Evolutionary conservation across 805 yeast genomes (phyloP), one percentile per base, ranked within the genome.

Genomic region (Hermanozyma aechmeae): DNA sequence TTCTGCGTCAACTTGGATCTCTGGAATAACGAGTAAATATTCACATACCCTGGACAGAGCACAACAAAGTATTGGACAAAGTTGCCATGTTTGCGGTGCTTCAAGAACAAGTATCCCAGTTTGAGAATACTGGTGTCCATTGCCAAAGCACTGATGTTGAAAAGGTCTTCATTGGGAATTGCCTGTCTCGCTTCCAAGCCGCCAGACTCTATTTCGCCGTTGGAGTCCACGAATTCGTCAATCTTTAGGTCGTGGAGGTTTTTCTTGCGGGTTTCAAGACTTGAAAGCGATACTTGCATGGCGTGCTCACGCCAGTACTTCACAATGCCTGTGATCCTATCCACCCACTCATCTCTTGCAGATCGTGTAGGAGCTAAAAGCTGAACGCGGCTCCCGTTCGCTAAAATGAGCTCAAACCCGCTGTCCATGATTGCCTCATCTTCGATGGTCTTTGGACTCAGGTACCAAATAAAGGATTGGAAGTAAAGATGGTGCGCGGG

Each of bases 61-160:
- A 83, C 63, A 6, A 73, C 82, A 49, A 61, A 78, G 40, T 56
- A 73, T 34, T 70, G 71, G 25, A 53, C 56, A 53, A 87, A 89
- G 20, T 71, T 62, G 1, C 83, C 53, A 46, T 79, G 86, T 46
- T 76, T 82, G 33, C 70, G 73, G 3, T 73, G 65, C 43, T 86
- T 87, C 39, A 74, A 74, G 46, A 70, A 86, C 15, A 89, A 48
- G 18, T 61, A 51, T 0, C 96, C 96, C 34, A 74, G 68, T 55
- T 65, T 65, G 14, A 79, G 55, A 3, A 87, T 53, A 8, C 78
- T 65, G 11, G 75, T 69, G 15, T 75, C 65, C 53, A 79, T 61
- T 0, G 89, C 64, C 28, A 73, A 48, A 3, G 76, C 58, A 8
- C 78, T 72, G 13, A 76, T 66, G 37, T 73, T 71, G 45, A 71